These are phyloP conservation scores for Ochetophila trinervis DNA, from an alignment of 306 rosid species.

Conservation along the genomic window DNA sequence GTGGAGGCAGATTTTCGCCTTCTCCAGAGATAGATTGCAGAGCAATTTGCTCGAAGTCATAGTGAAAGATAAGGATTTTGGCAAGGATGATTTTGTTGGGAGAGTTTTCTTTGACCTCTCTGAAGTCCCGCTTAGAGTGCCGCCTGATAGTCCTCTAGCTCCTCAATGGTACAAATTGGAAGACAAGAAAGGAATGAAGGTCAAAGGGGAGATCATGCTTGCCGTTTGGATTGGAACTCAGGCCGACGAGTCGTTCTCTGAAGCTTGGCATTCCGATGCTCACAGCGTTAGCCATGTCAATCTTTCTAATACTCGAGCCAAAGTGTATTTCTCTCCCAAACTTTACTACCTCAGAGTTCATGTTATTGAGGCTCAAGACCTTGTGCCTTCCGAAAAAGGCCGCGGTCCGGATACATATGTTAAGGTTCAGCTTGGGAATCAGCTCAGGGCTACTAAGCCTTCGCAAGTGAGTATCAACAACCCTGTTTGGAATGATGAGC, in stretches of 20 bases:
- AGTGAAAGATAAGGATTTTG: slow-evolving; percentile 79
- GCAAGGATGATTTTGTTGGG: slow-evolving; percentile 89
- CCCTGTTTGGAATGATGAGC: slow-evolving; percentile 83
- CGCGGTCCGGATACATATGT: slow-evolving; percentile 46
- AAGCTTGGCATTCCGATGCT: slow-evolving; percentile 99
- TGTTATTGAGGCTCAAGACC: slow-evolving; percentile 88
- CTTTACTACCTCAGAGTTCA: slow-evolving; percentile 72
- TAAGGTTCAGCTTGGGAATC: slow-evolving; percentile 58
- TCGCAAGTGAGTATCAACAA: slow-evolving; percentile 35
- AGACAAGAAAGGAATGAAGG: slow-evolving; percentile 59
- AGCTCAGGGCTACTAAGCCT: slow-evolving; percentile 45
- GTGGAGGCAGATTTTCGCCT: slow-evolving; percentile 90
- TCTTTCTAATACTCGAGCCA: slow-evolving; percentile 67
- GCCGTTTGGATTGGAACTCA: slow-evolving; percentile 99
- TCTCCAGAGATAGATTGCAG: slow-evolving; percentile 72
- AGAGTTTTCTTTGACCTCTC: slow-evolving; percentile 50
- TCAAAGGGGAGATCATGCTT: slow-evolving; percentile 78
- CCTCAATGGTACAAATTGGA: slow-evolving; percentile 91
- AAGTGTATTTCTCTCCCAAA: slow-evolving; percentile 90
- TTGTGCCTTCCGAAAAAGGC: slow-evolving; percentile 56
- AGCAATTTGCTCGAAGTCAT: slow-evolving; percentile 70
- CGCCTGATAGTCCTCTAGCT: slow-evolving; percentile 95
- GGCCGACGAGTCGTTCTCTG: slow-evolving; percentile 88
- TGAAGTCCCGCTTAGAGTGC: slow-evolving; percentile 68
- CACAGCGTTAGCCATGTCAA: slow-evolving; percentile 66